A percentile compares a stretch with the other conserved stretches of the same genome.
Conservation (phyloP, 441 rosid genomes). For the Corymbia citriodora region DNA sequence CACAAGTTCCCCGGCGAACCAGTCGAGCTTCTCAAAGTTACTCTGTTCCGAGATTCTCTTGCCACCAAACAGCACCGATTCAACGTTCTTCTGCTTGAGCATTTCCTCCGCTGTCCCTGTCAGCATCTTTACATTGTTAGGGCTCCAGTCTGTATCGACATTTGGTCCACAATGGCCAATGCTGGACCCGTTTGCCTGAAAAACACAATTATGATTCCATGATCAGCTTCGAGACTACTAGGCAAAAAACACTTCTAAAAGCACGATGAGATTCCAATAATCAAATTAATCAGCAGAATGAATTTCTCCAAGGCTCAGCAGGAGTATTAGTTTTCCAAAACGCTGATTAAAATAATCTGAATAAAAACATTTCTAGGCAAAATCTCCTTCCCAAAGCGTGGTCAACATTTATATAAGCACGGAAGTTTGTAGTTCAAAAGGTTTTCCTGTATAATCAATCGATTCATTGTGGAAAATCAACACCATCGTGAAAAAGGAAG, state of each 20-base stretch:
- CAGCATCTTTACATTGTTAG: constrained; percentile 63
- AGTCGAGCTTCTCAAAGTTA: constrained; percentile 81
- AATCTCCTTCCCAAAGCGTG: no score
- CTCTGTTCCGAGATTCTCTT: constrained; percentile 65
- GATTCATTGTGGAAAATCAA: background rate
- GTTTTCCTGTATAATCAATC: background rate
- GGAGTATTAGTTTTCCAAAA: no score
- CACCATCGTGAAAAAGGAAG: background rate
- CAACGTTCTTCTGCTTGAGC: constrained; percentile 93
- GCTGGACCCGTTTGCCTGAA: constrained; percentile 83
- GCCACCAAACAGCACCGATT: constrained; percentile 85
- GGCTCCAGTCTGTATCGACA: constrained; percentile 71
- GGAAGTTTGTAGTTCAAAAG: no score
- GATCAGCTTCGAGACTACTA: background rate
- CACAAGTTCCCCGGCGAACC: constrained; percentile 84
- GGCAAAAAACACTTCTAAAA: background rate
- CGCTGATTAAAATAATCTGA: no score
- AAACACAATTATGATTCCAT: background rate
- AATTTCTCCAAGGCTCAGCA: background rate
- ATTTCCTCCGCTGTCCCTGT: constrained; percentile 72
- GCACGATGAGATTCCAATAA: background rate
- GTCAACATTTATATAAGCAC: no score
- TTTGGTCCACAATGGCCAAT: constrained; percentile 54
- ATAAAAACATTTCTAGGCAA: no score
- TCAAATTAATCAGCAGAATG: background rate